Evolutionary conservation across 352 stramenopile species (phyloP), one percentile per base, ranked within the genome.

Genomic region (Globisporangium camurandrum): DNA sequence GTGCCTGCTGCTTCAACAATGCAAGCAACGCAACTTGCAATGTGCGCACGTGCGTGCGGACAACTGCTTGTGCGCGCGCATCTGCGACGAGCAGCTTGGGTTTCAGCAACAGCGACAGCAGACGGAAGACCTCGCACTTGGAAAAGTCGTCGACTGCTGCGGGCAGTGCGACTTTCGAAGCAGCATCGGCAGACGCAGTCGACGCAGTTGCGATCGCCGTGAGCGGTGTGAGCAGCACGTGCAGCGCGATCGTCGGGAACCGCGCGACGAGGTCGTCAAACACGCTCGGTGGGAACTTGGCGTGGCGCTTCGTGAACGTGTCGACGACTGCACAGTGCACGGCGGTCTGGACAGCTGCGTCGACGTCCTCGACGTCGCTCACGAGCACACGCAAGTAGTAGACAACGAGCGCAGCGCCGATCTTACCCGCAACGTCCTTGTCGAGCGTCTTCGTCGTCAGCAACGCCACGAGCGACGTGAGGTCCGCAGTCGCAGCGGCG

Each of bases 301-400:
- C 64, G 61, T 92, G 80, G 58, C 92, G 92, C 69, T 91, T 91
- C 14, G 80, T 90, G 56, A 92, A 86, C 11, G 75, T 56, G 27
- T 89, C 74, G 6, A 66, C 30, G 1, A 82, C 67, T 0, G 65
- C 66, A 9, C 50, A 24, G 7, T 38, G 45, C 19, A 88, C 44
- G 2, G 80, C 53, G 22, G 62, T 42, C 16, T 66, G 48, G 28
- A 75, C 42, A n/a, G 24, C 41, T 3, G 43, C 37, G 11, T 43
- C 9, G 4, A 40, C 23, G 19, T 23, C 14, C 12, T n/a, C 50
- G 2, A 45, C 52, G 41, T 53, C 49, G 3, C 51, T 56, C 46
- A 58, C 69, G 22, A 86, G 52, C 31, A 73, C 60, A 34, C 83
- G 83, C 34, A 88, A 54, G 17, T 86, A 60, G 47, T 86, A 81